A percentile compares a stretch with the other conserved stretches of the same genome.
Evolutionary conservation across 305 asterid species (phyloP).

Genomic region (Rubia peregrina): DNA sequence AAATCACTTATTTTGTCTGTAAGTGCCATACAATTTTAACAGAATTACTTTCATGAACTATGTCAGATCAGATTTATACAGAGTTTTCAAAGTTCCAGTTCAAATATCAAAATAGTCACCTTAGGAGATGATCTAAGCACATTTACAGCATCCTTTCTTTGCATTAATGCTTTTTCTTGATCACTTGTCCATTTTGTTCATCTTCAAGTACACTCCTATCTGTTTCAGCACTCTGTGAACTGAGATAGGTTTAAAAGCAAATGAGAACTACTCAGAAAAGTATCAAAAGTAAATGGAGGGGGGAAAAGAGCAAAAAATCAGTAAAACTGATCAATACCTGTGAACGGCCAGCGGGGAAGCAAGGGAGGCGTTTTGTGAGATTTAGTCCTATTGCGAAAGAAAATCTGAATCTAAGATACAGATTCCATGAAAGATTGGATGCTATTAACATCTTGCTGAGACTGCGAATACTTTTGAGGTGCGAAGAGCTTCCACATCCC

Average conservation of each 20-base stretch:
- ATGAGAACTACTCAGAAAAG: no score
- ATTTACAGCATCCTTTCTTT: neutral
- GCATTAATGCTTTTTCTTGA: neutral
- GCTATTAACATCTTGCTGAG: constrained; percentile 42
- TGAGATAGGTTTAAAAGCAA: neutral
- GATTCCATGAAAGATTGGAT: constrained; percentile 45
- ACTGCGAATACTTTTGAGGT: constrained; percentile 41
- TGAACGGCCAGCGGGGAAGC: constrained; percentile 4
- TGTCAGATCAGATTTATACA: neutral
- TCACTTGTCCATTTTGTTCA: neutral
- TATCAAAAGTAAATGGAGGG: neutral
- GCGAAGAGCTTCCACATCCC: constrained; percentile 87
- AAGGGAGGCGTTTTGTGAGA: neutral
- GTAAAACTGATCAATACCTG: neutral
- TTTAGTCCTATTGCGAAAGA: neutral
- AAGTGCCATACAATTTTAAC: neutral
- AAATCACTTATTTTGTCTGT: no score
- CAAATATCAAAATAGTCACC: neutral
- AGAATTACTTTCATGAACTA: neutral
- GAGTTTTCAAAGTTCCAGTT: neutral
- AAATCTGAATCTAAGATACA: constrained; percentile 23
- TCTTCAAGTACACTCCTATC: neutral
- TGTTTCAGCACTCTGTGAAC: neutral
- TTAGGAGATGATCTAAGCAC: neutral
- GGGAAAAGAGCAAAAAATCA: neutral